Base-by-base conservation (phyloP, 352 stramenopile species). In the Pythium brassicae region DNA sequence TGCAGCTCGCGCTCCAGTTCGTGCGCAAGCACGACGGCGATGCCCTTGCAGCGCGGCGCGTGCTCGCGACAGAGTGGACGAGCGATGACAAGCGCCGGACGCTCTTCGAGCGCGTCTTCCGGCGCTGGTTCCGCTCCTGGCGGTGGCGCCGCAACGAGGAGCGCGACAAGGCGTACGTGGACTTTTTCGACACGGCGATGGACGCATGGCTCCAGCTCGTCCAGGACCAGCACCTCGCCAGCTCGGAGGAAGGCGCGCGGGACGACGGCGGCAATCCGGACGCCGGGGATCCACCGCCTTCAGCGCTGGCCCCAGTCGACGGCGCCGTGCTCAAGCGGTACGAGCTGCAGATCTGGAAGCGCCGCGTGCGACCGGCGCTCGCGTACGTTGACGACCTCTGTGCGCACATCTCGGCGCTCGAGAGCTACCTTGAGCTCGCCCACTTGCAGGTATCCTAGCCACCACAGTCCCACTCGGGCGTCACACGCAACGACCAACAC, bases 261-360 rank as follows among this genome's bases (percentile, higher is more conserved):
- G 20, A 5, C 9, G 25, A 23, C n/a, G 27, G 50, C 53, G 27
- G 23, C 39, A 42, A 25, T 17, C 40, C 12, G 40, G 40, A 45
- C 9, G 17, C 39, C 20, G n/a, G n/a, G n/a, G n/a, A n/a, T 12
- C 34, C 34, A 4, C 34, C 3, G 3, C 10, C 3, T 17, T 12
- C 34, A 40, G 10, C 4, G 37, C 37, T 15, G 32, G n/a, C n/a
- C n/a, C n/a, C 29, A 54, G 8, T 74, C 19, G 63, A 76, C 19
- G 45, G 53, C 5, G 56, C 51, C 1, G 65, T 55, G 27, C 56
- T 90, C 27, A 79, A 83, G 25, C 70, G 77, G 1, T 86, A 81
- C 55, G 76, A 88, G 22, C 60, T 71, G 1, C 79, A 86, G 54
- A 63, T 89, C n/a, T 92, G 82, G 82, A 78, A 85, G 53, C 66